These are phyloP conservation scores for Saururus chinensis DNA, from an alignment of 164 flowering plant genomes.

Conservation along the genomic window DNA sequence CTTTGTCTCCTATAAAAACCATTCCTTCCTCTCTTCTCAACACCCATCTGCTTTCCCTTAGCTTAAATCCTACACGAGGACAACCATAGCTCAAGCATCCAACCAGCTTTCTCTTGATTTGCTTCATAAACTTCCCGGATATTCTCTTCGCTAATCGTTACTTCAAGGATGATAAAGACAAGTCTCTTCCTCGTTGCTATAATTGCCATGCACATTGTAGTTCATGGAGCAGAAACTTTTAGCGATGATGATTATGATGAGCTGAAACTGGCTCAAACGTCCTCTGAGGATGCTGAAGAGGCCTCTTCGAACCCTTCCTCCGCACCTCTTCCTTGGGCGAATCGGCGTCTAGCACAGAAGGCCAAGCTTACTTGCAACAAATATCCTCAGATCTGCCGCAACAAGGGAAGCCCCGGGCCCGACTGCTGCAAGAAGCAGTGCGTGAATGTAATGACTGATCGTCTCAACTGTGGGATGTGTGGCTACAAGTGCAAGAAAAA, in stretches of 20 bases:
- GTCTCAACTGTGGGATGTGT: slow-evolving; percentile 48
- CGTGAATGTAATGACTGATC: slow-evolving; percentile 25
- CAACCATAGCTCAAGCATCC: not conserved
- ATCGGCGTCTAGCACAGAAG: not conserved
- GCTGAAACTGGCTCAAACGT: not conserved
- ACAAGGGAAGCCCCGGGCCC: slow-evolving; percentile 3
- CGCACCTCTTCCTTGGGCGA: not conserved
- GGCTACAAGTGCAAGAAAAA: slow-evolving; percentile 41
- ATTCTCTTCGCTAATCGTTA: not conserved
- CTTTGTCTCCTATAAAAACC: not conserved
- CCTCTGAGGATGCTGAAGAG: not conserved
- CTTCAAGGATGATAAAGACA: not conserved
- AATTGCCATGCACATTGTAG: not conserved
- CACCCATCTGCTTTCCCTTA: not conserved
- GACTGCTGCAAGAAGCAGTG: slow-evolving; percentile 62
- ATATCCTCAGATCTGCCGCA: slow-evolving; percentile 21
- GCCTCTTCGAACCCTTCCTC: not conserved
- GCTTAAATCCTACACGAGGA: not conserved
- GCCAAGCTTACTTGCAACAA: slow-evolving; percentile 25
- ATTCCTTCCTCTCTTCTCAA: not conserved
- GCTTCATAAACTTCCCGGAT: not conserved
- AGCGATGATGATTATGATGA: not conserved
- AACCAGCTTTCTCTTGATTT: not conserved
- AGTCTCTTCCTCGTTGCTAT: not conserved
- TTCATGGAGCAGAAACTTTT: not conserved